These are phyloP conservation scores for Candida orba DNA, from an alignment of 805 yeast genomes.

Conservation along the genomic window DNA sequence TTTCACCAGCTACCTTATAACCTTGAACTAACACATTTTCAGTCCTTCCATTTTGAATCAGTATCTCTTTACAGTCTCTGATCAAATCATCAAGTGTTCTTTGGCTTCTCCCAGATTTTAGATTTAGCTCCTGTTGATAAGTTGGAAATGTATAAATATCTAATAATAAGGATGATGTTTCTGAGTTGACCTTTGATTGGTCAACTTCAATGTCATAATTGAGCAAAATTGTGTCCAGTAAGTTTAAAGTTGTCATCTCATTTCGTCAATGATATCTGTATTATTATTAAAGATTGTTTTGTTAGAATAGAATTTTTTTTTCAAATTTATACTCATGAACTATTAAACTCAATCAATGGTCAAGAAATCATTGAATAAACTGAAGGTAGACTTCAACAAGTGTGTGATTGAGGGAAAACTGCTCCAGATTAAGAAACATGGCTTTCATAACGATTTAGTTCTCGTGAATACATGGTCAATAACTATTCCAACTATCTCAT, in stretches of 20 bases:
- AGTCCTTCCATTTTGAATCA: conserved; percentile 22
- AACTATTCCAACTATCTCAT: conserved; percentile 32
- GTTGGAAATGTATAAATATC: background rate
- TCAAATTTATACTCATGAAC: background rate
- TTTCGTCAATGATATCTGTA: too few relatives aligned
- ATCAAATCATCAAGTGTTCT: conserved; percentile 29
- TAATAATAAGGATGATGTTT: background rate
- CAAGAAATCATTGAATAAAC: conserved; percentile 27
- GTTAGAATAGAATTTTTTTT: background rate
- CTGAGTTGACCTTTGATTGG: background rate
- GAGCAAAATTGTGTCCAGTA: background rate
- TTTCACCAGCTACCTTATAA: conserved; percentile 28
- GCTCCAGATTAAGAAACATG: conserved; percentile 34
- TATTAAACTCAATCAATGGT: conserved; percentile 26
- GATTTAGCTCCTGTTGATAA: background rate
- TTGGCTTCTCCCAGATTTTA: background rate
- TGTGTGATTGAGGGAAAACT: conserved; percentile 39
- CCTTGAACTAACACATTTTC: conserved; percentile 38
- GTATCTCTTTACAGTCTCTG: conserved; percentile 32
- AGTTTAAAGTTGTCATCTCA: background rate
- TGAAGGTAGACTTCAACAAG: conserved; percentile 37
- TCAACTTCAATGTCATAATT: background rate
- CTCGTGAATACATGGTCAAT: conserved; percentile 42
- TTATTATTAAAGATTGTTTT: background rate
- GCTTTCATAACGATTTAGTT: conserved; percentile 18